Conservation (phyloP, 306 rosid species). For the Ceratonia siliqua region DNA sequence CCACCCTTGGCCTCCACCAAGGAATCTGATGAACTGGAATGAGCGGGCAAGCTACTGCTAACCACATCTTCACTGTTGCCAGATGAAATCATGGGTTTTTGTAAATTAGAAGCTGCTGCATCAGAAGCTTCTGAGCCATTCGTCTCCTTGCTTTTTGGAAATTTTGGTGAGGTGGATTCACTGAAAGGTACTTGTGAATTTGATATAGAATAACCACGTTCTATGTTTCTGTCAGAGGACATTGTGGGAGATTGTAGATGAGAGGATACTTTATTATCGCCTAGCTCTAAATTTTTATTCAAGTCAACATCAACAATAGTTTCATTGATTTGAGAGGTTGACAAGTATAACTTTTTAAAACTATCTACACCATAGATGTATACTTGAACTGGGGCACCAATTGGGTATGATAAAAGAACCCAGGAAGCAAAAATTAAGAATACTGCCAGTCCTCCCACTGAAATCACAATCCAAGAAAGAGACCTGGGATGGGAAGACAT, state of each 20-base stretch:
- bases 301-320: slow-evolving; percentile 23
- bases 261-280: slow-evolving; percentile 33
- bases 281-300: slow-evolving; percentile 39
- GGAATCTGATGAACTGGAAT: slow-evolving; percentile 40
- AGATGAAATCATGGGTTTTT: slow-evolving; percentile 9
- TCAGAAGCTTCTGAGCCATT: slow-evolving; percentile 1
- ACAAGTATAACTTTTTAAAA: slow-evolving; percentile 43
- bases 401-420: slow-evolving; percentile 62
- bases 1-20: slow-evolving; percentile 14
- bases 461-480: slow-evolving; percentile 65
- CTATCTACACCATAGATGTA: slow-evolving; percentile 62
- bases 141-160: slow-evolving; percentile 25
- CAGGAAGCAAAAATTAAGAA: slow-evolving; percentile 66
- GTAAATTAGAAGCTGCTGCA: slow-evolving; percentile 18
- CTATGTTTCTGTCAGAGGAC: slow-evolving; percentile 16
- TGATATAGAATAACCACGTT: neutral
- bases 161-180: neutral
- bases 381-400: slow-evolving; percentile 63
- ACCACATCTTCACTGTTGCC: slow-evolving; percentile 10
- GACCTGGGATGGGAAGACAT: slow-evolving; percentile 57
- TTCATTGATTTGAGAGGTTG: slow-evolving; percentile 30
- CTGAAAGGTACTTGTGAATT: slow-evolving; percentile 22
- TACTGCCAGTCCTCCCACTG: slow-evolving; percentile 67
- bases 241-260: slow-evolving; percentile 14
- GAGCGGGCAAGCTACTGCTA: slow-evolving; percentile 31